Percentiles rank a stretch among this genome's conserved stretches.
Conservation (phyloP, 139 green algal species). For the Edaphochlamys debaryana region DNA sequence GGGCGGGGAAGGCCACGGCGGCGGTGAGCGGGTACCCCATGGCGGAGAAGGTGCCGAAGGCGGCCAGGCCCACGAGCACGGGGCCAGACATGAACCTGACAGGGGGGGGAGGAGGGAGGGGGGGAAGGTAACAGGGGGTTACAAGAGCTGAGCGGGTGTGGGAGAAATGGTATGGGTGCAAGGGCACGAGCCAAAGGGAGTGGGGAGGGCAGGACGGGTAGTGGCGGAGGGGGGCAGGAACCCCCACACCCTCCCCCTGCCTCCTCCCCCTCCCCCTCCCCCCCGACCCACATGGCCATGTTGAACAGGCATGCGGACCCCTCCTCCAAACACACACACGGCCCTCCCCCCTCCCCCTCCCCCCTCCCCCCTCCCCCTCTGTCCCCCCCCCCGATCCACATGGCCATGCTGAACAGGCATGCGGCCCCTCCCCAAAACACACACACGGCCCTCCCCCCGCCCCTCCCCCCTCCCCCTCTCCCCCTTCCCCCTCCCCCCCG, state of each 20-base stretch:
- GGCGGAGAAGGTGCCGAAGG: constrained; percentile 70
- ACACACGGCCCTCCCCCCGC: background rate
- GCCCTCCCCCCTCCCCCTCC: no score
- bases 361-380: no score
- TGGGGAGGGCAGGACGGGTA: no score
- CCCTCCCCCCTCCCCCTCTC: no score
- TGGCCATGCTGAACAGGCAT: background rate
- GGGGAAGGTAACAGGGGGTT: background rate
- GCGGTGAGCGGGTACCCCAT: constrained; percentile 70
- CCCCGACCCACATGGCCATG: background rate
- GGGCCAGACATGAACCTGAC: constrained; percentile 49
- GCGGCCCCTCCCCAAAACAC: background rate
- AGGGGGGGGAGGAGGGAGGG: background rate
- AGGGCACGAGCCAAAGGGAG: no score
- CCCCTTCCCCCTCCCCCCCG: background rate
- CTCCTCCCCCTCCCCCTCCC: no score
- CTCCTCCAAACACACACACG: background rate
- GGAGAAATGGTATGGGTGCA: background rate
- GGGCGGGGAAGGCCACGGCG: constrained; percentile 81
- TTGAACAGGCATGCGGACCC: background rate
- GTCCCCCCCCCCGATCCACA: no score
- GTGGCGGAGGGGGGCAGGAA: no score
- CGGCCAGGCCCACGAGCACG: constrained; percentile 67
- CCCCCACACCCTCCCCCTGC: no score
- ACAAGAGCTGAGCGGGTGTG: background rate